Evolutionary conservation across 202 grass and related monocot species (phyloP), one percentile per base, ranked within the genome.

Genomic region (Zizania palustris): DNA sequence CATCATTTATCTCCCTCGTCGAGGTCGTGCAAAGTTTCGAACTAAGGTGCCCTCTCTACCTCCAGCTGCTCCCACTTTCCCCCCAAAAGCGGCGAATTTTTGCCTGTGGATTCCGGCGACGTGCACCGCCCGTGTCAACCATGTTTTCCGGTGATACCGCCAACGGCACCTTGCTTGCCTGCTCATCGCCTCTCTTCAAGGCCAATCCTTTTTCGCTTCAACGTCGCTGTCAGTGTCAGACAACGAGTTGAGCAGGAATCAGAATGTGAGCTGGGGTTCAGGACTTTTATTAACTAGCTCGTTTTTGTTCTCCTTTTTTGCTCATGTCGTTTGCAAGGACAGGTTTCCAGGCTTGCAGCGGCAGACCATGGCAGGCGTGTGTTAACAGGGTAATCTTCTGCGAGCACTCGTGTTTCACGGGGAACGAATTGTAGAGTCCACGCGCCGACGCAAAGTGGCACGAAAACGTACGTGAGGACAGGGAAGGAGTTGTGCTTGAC

Each of bases 331-430:
- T 41, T 18, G 49, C 59, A 77, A 70, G 38, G 18, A 3, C 18
- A 58, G 40, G 35, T 34, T 59, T 56, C 60, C 34, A 74, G 36
- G 10, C 67, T 78, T 78, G 74, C 39, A 28, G 28, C 28, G 0
- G 28, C 28, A 49, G 50, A 7, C 6, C 4, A 57, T 19, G 45
- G 14, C 63, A 54, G 50, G 50, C 6, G 50, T 2, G 6, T 54
- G 6, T 19, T 28, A 28, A 28, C 28, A 0, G 28, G 2, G 28
- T 2, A 28, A 28, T 28, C 28, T 28, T 19, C 18, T 7, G 66
- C 45, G 55, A 43, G 14, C 51, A n/a, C 73, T 71, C 37, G 58
- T 77, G 45, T 71, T 64, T 78, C 74, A 57, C 21, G 66, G n/a
- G 46, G n/a, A 45, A 77, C 14, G 57, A 14, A 44, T 37, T 54